phyloP scores from a whole-genome alignment of 305 asterid species.

The Solanum hybrid region DNA sequence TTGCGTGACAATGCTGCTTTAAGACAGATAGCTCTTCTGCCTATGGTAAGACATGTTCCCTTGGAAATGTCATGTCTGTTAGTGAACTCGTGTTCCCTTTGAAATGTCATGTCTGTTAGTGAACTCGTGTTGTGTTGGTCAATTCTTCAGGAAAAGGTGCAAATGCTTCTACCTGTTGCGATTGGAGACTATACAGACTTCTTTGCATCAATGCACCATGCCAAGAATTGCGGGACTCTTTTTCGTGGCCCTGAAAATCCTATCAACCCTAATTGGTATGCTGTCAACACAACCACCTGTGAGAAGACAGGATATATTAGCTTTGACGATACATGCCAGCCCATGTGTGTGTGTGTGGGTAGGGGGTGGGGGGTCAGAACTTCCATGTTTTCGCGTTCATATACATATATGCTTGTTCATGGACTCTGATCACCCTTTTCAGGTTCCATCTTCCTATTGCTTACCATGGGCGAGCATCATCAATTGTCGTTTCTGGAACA shows the following conservation, averaged over 20 bases:
- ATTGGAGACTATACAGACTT: conserved; percentile 95
- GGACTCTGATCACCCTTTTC: conserved; percentile 1
- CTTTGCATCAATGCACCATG: conserved; percentile 92
- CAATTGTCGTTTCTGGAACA: conserved; percentile 86
- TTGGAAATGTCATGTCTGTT: neutral
- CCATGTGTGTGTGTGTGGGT: neutral
- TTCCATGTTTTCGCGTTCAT: neutral
- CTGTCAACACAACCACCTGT: neutral
- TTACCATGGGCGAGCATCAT: conserved; percentile 97
- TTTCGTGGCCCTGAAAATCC: conserved; percentile 84
- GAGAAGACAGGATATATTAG: neutral
- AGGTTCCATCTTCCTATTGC: conserved; percentile 98
- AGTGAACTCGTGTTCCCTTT: too few relatives aligned
- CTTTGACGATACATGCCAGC: neutral
- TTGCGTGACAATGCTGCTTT: conserved; percentile 63
- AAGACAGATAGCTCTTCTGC: conserved; percentile 65
- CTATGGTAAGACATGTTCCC: conserved; percentile 45
- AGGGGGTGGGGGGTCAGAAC: too few relatives aligned
- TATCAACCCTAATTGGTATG: conserved; percentile 72
- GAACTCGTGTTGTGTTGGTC: neutral
- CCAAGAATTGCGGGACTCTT: conserved; percentile 76
- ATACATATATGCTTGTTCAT: neutral
- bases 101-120: too few relatives aligned
- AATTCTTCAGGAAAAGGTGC: conserved; percentile 49
- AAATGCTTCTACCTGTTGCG: conserved; percentile 82